phyloP scores from a whole-genome alignment of 768 basidiomycete species.

The Termitomyces sp. region DNA sequence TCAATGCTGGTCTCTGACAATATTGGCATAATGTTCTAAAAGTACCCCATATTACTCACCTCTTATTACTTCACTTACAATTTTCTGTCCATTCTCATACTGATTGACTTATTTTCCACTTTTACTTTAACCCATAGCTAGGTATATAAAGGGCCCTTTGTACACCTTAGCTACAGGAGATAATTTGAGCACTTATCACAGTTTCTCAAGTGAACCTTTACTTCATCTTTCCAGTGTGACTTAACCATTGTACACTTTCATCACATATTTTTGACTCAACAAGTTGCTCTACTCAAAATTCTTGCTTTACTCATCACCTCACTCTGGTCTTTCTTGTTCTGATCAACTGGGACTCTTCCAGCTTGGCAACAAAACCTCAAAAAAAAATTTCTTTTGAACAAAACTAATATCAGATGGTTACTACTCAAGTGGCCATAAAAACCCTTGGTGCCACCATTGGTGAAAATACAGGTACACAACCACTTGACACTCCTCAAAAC shows the following conservation, averaged over 20 bases:
- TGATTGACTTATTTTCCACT: background rate
- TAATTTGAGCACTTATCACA: background rate
- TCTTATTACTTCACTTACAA: background rate
- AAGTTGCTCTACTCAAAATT: too few relatives aligned
- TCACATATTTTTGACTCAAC: too few relatives aligned
- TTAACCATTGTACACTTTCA: too few relatives aligned
- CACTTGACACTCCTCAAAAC: background rate
- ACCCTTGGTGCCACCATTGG: background rate
- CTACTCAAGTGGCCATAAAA: background rate
- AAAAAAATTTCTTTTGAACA: too few relatives aligned
- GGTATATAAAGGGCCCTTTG: background rate
- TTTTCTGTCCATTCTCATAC: background rate
- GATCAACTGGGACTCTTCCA: background rate
- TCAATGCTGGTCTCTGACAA: accelerated
- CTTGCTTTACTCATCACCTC: too few relatives aligned
- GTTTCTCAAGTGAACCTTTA: background rate
- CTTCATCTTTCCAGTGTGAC: too few relatives aligned
- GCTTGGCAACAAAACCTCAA: background rate
- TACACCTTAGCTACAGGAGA: background rate
- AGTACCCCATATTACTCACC: background rate
- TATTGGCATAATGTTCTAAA: background rate
- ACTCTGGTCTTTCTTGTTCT: background rate
- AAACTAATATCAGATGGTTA: background rate
- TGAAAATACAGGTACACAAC: background rate
- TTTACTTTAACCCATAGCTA: background rate